Evolutionary conservation across 495 filamentous ascomycete genomes (phyloP), one percentile per base, ranked within the genome.

Genomic region (Cudoniella acicularis): DNA sequence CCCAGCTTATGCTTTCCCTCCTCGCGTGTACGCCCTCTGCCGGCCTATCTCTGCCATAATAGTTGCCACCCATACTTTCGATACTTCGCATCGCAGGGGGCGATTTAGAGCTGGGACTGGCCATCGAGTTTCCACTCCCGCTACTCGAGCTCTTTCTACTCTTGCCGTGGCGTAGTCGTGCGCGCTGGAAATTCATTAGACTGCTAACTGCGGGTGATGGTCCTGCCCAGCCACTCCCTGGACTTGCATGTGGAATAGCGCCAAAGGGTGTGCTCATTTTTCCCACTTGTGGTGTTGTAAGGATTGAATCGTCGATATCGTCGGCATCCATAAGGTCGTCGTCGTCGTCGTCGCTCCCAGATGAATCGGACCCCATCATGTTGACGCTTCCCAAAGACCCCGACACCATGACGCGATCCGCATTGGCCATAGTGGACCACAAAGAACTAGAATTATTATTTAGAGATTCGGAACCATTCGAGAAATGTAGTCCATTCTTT

Each of bases 381-480:
- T 87, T 89, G 22, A 91, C 81, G 65, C 90, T 96, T 0, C 91
- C 90, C 10, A 95, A 73, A 1, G 90, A 96, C 71, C 89, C 90
- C n/a, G 90, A 92, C 36, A 92, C 81, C 2, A 81, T 79, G 54
- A 83, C 83, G 46, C 83, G 84, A 56, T 94, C 90, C n/a, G 81
- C 74, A 45, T 75, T 75, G 10, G 65, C 65, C 62, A 67, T 62
- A 3, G 65, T 64, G 10, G 62, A 62, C 65, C 65, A 67, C 1
- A 67, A 49, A 0, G 66, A 68, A 20, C 49, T 61, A 22, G 75
- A 70, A 54, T 72, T 73, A 10, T 69, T 74, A 18, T 79, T 80
- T 66, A 76, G 71, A 20, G 71, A 66, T 65, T 73, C 64, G 60
- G 61, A 52, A 65, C 54, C 41, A 25, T 66, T 9, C 66, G 69